Base-by-base conservation (phyloP, 2,329 filamentous ascomycete species). In the Pseudogymnoascus sp. region DNA sequence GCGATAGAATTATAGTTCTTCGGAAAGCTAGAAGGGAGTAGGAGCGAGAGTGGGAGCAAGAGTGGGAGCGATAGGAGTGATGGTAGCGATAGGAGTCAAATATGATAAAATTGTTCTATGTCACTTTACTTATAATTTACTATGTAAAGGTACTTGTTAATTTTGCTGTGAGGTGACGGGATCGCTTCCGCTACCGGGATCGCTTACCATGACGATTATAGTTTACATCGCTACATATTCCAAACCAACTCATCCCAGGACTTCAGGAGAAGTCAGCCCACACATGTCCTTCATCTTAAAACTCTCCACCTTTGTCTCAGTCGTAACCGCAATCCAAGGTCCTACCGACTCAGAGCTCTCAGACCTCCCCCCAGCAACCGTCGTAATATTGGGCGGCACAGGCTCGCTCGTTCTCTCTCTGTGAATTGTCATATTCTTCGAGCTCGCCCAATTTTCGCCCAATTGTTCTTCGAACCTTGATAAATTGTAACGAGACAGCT, bases 391-490 rank as follows among this genome's bases (percentile, higher is more conserved):
- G 8, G 38, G n/a, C 38, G 38, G 16, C 38, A 14, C 14, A 4
- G 18, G 18, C 18, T 44, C 40, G 5, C 40, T 5, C 10, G 1
- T 44, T 21, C n/a, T 44, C n/a, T 44, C 18, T 6, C 18, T 44
- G 8, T 44, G 40, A 44, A 42, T 12, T 10, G 18, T 23, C 5
- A 10, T 44, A 44, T 44, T 44, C 40, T 44, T 44, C 8, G 40
- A 44, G 40, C 5, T 44, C 4, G 12, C 5, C 40, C 40, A 44
- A 16, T 16, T 44, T 23, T 16, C 7, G 6, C 6, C 25, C 64
- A 4, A 61, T 62, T 1, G 59, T 37, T 16, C 56, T 64, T 53
- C 60, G 25, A 61, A 44, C 7, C 60, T 31, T 18, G 60, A 61
- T 40, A 61, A 11, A 8, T 61, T 61, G 31, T 28, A 42, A 18